phyloP scores from a whole-genome alignment of 1,284 basidiomycete genomes.

The Ceratobasidium sp. region DNA sequence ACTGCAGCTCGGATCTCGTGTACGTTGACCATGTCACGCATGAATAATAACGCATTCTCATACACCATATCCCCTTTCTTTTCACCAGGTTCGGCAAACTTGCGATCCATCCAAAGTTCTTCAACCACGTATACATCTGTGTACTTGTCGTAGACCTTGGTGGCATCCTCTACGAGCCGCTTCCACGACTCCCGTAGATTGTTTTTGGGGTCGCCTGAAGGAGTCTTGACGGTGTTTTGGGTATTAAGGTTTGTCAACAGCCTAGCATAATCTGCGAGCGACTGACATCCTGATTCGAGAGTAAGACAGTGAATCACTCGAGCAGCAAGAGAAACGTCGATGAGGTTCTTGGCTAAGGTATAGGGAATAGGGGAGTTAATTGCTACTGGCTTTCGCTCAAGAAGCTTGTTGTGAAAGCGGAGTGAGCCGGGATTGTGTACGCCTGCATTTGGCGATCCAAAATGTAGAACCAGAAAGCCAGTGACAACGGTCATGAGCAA shows the following conservation, averaged over 20 bases:
- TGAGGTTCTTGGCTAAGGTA: slow-evolving; percentile 53
- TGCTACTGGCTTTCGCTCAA: slow-evolving; percentile 53
- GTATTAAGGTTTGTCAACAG: slow-evolving; percentile 8
- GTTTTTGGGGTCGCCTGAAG: too few relatives aligned
- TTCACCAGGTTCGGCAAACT: slow-evolving; percentile 16
- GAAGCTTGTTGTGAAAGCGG: slow-evolving; percentile 52
- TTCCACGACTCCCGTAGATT: slow-evolving; percentile 48
- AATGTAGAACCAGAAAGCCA: slow-evolving; percentile 53
- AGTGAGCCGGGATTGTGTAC: slow-evolving; percentile 53
- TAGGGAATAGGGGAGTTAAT: slow-evolving; percentile 51
- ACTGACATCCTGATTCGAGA: slow-evolving; percentile 47
- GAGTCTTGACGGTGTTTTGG: background rate
- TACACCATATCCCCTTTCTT: slow-evolving; percentile 54
- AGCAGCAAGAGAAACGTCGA: slow-evolving; percentile 55
- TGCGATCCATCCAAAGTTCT: background rate
- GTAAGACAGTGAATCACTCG: slow-evolving; percentile 55
- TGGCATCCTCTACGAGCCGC: slow-evolving; percentile 46
- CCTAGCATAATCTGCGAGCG: slow-evolving; percentile 49
- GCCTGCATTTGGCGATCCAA: slow-evolving; percentile 50
- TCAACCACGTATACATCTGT: background rate
- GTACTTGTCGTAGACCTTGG: background rate
- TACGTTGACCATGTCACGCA: slow-evolving; percentile 55
- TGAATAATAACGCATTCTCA: slow-evolving; percentile 55
- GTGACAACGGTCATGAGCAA: slow-evolving; percentile 55
- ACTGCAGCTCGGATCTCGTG: slow-evolving; percentile 55